Conservation (phyloP, 441 rosid genomes). For the Arabidopsis hybrid region DNA sequence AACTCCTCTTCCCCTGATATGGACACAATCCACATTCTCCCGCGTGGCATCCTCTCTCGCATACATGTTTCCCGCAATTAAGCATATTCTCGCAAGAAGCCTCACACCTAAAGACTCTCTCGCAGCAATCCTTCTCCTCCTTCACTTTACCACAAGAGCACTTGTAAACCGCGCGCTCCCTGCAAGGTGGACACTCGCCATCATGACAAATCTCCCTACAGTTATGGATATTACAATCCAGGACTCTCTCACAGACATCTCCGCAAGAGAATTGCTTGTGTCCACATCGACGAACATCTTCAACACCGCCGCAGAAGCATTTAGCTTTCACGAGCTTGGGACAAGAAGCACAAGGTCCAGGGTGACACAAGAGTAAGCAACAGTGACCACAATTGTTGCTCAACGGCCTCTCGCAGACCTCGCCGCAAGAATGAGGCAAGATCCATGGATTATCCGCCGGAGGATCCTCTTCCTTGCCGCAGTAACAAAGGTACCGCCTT, state of each 20-base stretch:
- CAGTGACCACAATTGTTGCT: constrained; percentile 73
- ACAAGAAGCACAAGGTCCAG: constrained; percentile 92
- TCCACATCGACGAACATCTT: constrained; percentile 80
- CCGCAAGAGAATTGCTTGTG: constrained; percentile 70
- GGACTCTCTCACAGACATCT: constrained; percentile 48
- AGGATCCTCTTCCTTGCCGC: constrained; percentile 77
- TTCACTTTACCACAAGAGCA: constrained; percentile 68
- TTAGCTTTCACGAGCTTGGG: constrained; percentile 66
- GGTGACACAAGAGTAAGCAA: constrained; percentile 86
- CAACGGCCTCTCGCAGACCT: constrained; percentile 71
- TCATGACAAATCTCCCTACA: constrained; percentile 79
- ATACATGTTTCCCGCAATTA: constrained; percentile 78
- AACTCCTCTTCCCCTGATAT: constrained; percentile 78
- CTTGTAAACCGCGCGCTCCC: constrained; percentile 56
- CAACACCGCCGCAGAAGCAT: constrained; percentile 74
- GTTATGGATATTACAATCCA: constrained; percentile 67
- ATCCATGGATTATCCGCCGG: constrained; percentile 82
- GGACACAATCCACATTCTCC: constrained; percentile 86
- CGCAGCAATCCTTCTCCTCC: constrained; percentile 78
- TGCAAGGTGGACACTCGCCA: constrained; percentile 77
- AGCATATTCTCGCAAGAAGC: constrained; percentile 65
- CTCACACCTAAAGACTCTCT: constrained; percentile 74
- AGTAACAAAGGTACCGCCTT: constrained; percentile 72
- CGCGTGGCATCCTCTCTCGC: constrained; percentile 78
- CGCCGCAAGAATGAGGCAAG: constrained; percentile 93